Evolutionary conservation across 2,329 filamentous ascomycete species (phyloP).

Genomic region (Trichoderma semiorbis): DNA sequence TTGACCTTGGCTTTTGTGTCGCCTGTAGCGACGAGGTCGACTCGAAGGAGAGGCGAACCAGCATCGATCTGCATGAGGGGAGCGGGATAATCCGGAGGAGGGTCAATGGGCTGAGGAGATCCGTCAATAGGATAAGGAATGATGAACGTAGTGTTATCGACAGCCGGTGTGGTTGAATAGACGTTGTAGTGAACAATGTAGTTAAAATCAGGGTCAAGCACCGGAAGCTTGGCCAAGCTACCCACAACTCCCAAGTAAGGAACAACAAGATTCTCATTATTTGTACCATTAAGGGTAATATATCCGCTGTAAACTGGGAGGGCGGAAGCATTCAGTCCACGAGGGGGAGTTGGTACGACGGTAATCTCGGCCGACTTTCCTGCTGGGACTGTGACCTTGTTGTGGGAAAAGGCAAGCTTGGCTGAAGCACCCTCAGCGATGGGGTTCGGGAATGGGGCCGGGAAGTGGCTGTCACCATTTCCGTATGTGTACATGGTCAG

Average conservation of each 20-base stretch:
- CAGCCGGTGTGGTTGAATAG: neutral
- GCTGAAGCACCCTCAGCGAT: slow-evolving; percentile 39
- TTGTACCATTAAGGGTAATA: slow-evolving; percentile 39
- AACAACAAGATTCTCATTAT: slow-evolving; percentile 36
- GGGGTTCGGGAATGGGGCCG: slow-evolving; percentile 45
- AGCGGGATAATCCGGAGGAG: neutral
- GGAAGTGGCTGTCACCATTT: slow-evolving; percentile 31
- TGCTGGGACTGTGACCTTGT: slow-evolving; percentile 42
- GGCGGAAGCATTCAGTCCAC: slow-evolving; percentile 28
- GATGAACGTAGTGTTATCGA: neutral
- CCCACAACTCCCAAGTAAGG: slow-evolving; percentile 41
- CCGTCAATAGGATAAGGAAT: neutral
- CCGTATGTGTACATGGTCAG: slow-evolving; percentile 51
- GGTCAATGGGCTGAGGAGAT: neutral
- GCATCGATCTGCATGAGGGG: neutral
- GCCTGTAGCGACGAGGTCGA: neutral
- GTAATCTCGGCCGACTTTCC: slow-evolving; percentile 43
- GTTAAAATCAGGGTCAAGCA: neutral
- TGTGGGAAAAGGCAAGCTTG: slow-evolving; percentile 40
- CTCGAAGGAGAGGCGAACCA: neutral
- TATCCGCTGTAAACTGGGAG: slow-evolving; percentile 43
- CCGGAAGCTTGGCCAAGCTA: neutral
- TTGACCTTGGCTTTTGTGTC: slow-evolving; percentile 6
- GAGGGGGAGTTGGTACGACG: slow-evolving; percentile 43
- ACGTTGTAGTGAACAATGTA: neutral